Evolutionary conservation across 2,329 filamentous ascomycete genomes (phyloP).

Genomic region (Nigrograna mackinnonii): DNA sequence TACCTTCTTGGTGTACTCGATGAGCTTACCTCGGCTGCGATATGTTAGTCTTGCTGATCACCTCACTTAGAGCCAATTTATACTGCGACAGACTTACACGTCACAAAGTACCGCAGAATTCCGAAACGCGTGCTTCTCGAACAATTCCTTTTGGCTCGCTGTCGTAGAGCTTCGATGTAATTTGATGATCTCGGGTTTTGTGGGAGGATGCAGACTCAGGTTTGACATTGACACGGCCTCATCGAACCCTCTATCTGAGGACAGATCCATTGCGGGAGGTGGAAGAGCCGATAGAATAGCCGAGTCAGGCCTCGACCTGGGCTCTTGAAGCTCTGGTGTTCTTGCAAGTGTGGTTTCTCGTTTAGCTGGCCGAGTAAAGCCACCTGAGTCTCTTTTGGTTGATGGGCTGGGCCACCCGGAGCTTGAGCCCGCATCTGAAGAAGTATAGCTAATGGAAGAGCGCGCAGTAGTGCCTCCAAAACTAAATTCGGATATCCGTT

Average conservation of each 20-base stretch:
- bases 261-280: conserved; percentile 25
- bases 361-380: conserved; percentile 10
- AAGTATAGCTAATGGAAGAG: conserved; percentile 89
- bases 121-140: conserved; percentile 46
- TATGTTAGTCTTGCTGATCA: not conserved
- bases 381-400: conserved; percentile 2
- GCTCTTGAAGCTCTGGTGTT: conserved; percentile 20
- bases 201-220: conserved; percentile 21
- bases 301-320: conserved; percentile 11
- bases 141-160: conserved; percentile 35
- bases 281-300: conserved; percentile 21
- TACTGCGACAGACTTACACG: conserved; percentile 36
- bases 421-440: conserved; percentile 64
- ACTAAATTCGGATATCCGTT: conserved; percentile 30
- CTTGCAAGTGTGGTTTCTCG: conserved; percentile 11
- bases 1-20: conserved; percentile 46
- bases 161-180: conserved; percentile 36
- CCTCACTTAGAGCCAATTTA: no score
- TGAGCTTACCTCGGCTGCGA: conserved; percentile 37
- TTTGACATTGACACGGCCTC: conserved; percentile 15
- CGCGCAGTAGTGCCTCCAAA: conserved; percentile 76
- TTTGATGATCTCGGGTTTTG: conserved; percentile 21
- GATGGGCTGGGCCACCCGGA: conserved; percentile 15
- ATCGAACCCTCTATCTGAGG: conserved; percentile 14
- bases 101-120: conserved; percentile 51